Evolutionary conservation across 1,139 yeast genomes (phyloP), one percentile per base, ranked within the genome.

Genomic region (Zygotorulaspora mrakii): DNA sequence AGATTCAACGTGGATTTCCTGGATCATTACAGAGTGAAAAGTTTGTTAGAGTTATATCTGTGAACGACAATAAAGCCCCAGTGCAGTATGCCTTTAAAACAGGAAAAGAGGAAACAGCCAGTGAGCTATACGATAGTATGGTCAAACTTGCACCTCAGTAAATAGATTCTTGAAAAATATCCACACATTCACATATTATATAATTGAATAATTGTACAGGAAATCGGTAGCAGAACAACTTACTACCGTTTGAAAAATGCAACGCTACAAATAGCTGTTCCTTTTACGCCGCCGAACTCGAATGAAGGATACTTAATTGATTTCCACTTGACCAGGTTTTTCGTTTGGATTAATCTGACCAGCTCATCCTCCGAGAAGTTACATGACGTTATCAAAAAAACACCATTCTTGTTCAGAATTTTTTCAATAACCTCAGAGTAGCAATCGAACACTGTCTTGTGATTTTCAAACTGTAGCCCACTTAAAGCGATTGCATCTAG

Each of bases 401-500:
- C 63, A 3, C 91, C 82, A 14, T 71, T 75, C 9, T 59, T 49
- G 39, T 72, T 70, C 68, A 87, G 67, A 49, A 83, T 55, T 41
- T 73, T 69, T 32, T 66, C 67, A n/a, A 86, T 79, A 33, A 77
- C 79, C 0, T 54, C 51, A 0, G 88, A 78, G 54, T 91, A 91
- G 9, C 76, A 68, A 32, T 82, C 79, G 4, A 63, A 65, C 2
- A 65, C 58, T 4, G 66, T 59, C 31, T 59, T 57, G 4, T 57
- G 62, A 6, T 60, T 60, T 3, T 68, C 73, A 36, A 68, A 72
- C 16, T 54, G 57, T 26, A 78, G 55, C 31, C 83, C 87, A 55
- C 87, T 84, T 35, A 91, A 70, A 0, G 96, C 96, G 48, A 94
- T 91, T 4, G 99, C 98, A 66, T 91, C 99, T 29, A 94, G 66